Evolutionary conservation across 441 rosid species (phyloP), one percentile per base, ranked within the genome.

Genomic region (Erysimum cheiri): DNA sequence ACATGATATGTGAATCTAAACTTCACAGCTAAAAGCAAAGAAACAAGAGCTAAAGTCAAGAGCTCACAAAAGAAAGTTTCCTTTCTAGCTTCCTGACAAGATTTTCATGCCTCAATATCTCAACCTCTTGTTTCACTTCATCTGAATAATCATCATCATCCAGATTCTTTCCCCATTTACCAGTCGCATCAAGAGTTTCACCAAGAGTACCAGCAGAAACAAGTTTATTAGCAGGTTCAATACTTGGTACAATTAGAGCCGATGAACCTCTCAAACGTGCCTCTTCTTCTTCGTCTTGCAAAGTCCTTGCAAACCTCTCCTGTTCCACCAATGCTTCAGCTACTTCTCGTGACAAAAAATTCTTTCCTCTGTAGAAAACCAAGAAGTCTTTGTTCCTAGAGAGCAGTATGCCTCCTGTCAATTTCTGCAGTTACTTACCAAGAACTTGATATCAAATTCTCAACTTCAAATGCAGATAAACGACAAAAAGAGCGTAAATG

Each of bases 351-450:
- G 98, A 81, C 82, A 94, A 77, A 77, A 94, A 94, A 60, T 85
- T 78, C 71, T 92, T 94, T 59, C 98, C 99, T 75, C 99, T 84
- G 58, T 94, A 94, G 85, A 94, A 94, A 64, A 92, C 97, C 85
- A 94, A 83, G 75, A 81, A 92, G 75, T 94, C 96, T 85, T 90
- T 92, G 86, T 83, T 92, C 84, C 97, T 85, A 0, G 97, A 87
- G 53, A 94, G 91, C 63, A 94, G 71, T 62, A 80, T 74, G 11
- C 94, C 97, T 65, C 98, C 99, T 13, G 98, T 94, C 89, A 94
- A 77, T 82, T 76, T 88, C 99, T 92, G 87, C 77, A 78, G 71
- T 73, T 77, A 81, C 72, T 46, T 54, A 70, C 62, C 60, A 71
- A 49, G 47, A 76, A 39, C 67, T 60, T 11, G 11, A 43, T 43